These are phyloP conservation scores for Camelina laxa DNA, from an alignment of 345 rosid species.

Conservation along the genomic window DNA sequence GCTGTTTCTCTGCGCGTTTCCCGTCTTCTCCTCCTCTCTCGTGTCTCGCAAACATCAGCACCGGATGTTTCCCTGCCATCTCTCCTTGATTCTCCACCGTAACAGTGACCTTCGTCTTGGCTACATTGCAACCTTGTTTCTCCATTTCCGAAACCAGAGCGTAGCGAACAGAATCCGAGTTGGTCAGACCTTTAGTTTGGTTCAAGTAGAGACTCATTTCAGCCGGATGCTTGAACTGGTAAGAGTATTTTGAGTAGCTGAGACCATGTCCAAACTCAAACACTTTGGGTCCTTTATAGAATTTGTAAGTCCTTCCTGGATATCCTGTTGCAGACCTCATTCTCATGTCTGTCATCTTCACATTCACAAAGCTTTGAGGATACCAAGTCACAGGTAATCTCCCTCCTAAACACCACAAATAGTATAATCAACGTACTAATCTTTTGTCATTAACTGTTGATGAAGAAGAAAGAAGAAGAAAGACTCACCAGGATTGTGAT, in stretches of 20 bases:
- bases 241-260: conserved; percentile 71
- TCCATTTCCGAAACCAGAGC: conserved; percentile 59
- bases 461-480: conserved; percentile 13
- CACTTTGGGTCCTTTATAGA: conserved; percentile 68
- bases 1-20: conserved; percentile 66
- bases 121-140: conserved; percentile 49
- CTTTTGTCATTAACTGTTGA: background rate
- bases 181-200: conserved; percentile 36
- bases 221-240: conserved; percentile 47
- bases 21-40: conserved; percentile 49
- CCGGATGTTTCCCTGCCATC: conserved; percentile 75
- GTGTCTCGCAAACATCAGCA: conserved; percentile 64
- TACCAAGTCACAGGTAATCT: conserved; percentile 93
- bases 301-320: conserved; percentile 90
- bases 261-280: conserved; percentile 79
- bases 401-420: conserved; percentile 60
- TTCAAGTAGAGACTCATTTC: conserved; percentile 48
- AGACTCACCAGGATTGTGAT: conserved; percentile 80
- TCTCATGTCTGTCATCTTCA: conserved; percentile 89
- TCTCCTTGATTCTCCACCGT: conserved; percentile 64
- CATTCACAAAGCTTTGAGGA: conserved; percentile 63
- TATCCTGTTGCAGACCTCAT: conserved; percentile 76
- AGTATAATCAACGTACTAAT: background rate
- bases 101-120: conserved; percentile 51
- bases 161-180: conserved; percentile 37